Base-by-base conservation (phyloP, 1,284 basidiomycete species). In the Agaricales sp. region DNA sequence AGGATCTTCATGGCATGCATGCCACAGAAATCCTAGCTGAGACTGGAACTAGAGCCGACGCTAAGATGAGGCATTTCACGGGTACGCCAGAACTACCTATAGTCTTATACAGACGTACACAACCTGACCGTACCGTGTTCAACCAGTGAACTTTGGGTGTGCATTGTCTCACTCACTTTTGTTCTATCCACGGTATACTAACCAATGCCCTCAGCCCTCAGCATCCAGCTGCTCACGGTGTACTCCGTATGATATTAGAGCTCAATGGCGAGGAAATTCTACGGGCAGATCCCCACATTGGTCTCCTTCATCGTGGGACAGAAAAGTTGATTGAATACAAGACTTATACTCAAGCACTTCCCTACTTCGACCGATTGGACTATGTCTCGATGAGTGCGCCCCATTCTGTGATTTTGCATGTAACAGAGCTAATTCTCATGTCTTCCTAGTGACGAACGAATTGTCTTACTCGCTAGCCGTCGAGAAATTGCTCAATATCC, bases 301-400 rank as follows among this genome's bases (percentile, higher is more conserved):
- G 95, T 54, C 78, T 99, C 38, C 78, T 99, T 52, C 95, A 99
- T 69, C 84, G 96, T 60, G 95, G 94, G 35, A 99, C 95, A 16
- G 95, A 99, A 67, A 99, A 99, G 70, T 78, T 99, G 50, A 99
- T 98, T 61, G 95, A 99, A 70, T 97, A 95, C 79, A 99, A 99
- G 75, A 98, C 87, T 8, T 99, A 98, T 67, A 92, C 85, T 13
- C 96, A 98, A 73, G 95, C 95, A 2, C 73, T 97, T n/a, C 96
- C 95, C 2, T 98, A 99, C 73, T 99, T 99, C 67, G 95, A 99
- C 68, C 92, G 95, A 62, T 78, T 99, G 55, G 95, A 99, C 75
- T 99, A 99, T 62, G 93, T 97, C 50, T 97, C 94, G 46, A 98
- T 98, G 95, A 96, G 91, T 92, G 59, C 48, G 85, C 71, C 11